Evolutionary conservation across 169 alveolate species (phyloP).

Genomic region (Plasmodium fragile): DNA sequence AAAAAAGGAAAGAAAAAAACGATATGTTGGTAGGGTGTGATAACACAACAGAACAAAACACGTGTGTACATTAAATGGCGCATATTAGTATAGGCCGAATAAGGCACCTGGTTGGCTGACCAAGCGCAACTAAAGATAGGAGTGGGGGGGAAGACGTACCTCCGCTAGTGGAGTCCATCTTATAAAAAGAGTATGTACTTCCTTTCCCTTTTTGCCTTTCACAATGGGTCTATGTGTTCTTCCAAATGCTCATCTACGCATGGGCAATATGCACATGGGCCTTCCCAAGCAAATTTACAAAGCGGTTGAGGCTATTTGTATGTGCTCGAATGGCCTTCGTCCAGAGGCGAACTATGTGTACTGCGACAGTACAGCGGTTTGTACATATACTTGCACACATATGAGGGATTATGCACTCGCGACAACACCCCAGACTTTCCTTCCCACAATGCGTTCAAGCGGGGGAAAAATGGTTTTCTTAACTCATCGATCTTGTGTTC

Average conservation of each 20-base stretch:
- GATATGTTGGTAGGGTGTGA: not conserved
- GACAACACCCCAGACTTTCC: not conserved
- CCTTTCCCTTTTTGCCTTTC: not conserved
- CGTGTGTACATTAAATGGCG: not conserved
- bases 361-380: not conserved
- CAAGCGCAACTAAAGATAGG: not conserved
- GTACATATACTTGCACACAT: not conserved
- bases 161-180: constrained; percentile 24
- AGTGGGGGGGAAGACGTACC: not conserved
- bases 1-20: not conserved
- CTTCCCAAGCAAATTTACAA: not conserved
- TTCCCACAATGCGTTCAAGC: constrained; percentile 9
- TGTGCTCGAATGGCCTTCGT: not conserved
- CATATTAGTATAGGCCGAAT: not conserved
- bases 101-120: not conserved
- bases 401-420: not conserved
- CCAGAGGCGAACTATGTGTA: not conserved
- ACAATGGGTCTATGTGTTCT: not conserved
- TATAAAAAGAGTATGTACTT: not conserved
- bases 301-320: not conserved
- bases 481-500: not conserved
- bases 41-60: not conserved
- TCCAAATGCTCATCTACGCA: not conserved
- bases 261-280: not conserved
- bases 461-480: not conserved